Percentiles rank a stretch among this genome's conserved stretches.
Conservation (phyloP, 2,329 filamentous ascomycete genomes). For the Epichloe uncinata region DNA sequence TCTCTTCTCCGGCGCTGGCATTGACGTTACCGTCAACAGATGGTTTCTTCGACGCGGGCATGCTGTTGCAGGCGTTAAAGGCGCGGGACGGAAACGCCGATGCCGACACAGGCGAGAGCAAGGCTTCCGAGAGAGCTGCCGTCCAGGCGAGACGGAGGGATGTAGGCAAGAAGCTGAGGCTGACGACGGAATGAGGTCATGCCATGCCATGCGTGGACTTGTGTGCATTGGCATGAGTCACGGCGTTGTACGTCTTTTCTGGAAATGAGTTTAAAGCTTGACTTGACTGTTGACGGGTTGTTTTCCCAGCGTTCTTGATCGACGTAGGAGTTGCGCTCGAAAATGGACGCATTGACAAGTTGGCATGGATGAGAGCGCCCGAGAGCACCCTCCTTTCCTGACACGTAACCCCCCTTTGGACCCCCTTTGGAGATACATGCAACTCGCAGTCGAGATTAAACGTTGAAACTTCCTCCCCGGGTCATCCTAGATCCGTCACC, state of each 20-base stretch:
- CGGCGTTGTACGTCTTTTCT: background rate
- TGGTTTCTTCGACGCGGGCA: constrained; percentile 94
- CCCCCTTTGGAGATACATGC: too few relatives aligned
- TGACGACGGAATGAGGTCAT: constrained; percentile 10
- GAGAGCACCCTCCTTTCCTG: too few relatives aligned
- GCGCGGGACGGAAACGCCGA: constrained; percentile 45
- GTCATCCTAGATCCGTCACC: too few relatives aligned
- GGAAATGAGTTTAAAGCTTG: background rate
- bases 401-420: too few relatives aligned
- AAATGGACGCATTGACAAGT: too few relatives aligned
- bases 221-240: background rate
- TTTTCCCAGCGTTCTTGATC: too few relatives aligned
- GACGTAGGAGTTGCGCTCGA: too few relatives aligned
- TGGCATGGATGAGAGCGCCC: too few relatives aligned
- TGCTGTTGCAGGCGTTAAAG: constrained; percentile 81
- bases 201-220: background rate
- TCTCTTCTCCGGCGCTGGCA: constrained; percentile 13
- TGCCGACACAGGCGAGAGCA: constrained; percentile 36
- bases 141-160: constrained; percentile 48
- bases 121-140: constrained; percentile 45
- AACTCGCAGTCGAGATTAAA: too few relatives aligned
- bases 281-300: background rate
- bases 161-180: constrained; percentile 58
- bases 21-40: constrained; percentile 39
- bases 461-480: too few relatives aligned